Percentiles rank a stretch among this genome's conserved stretches.
Evolutionary conservation across 352 stramenopile genomes (phyloP).

Genomic region (Globisporangium nunn): DNA sequence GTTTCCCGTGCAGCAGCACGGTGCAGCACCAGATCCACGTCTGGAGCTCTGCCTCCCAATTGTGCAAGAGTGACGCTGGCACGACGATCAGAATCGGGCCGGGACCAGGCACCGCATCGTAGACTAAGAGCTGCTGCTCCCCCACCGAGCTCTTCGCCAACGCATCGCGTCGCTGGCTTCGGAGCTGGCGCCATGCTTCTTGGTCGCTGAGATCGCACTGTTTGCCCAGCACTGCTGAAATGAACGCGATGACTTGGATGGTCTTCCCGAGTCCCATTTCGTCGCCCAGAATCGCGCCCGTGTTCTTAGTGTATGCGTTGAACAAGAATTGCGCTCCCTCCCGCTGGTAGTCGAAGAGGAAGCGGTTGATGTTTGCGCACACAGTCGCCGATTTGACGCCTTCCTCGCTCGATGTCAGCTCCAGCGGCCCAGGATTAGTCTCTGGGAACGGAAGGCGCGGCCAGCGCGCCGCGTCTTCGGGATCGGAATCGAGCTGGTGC

Average conservation of each 20-base stretch:
- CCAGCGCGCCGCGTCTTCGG: constrained; percentile 30
- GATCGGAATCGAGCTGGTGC: constrained; percentile 6
- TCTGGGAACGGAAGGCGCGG: constrained; percentile 40
- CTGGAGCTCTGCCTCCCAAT: constrained; percentile 98
- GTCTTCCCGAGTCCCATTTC: constrained; percentile 97
- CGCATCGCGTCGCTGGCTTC: constrained; percentile 86
- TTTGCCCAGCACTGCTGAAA: constrained; percentile 91
- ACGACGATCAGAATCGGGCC: constrained; percentile 96
- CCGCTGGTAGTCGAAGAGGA: constrained; percentile 70
- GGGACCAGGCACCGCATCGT: constrained; percentile 21
- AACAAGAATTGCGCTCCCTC: constrained; percentile 65
- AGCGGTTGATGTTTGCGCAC: constrained; percentile 66
- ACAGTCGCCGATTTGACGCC: constrained; percentile 21
- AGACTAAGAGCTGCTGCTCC: neutral
- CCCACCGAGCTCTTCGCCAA: neutral
- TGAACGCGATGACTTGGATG: constrained; percentile 89
- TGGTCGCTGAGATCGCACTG: constrained; percentile 92
- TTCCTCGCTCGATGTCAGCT: constrained; percentile 16
- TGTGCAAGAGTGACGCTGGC: constrained; percentile 96
- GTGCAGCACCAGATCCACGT: constrained; percentile 85
- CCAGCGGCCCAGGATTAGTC: constrained; percentile 29
- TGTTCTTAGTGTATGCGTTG: constrained; percentile 35
- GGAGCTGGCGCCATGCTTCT: constrained; percentile 90
- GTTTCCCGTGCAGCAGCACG: constrained; percentile 58
- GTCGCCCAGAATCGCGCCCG: constrained; percentile 94